Evolutionary conservation across 176 grass and related monocot genomes (phyloP), one percentile per base, ranked within the genome.

Genomic region (Puccinellia tenuiflora): DNA sequence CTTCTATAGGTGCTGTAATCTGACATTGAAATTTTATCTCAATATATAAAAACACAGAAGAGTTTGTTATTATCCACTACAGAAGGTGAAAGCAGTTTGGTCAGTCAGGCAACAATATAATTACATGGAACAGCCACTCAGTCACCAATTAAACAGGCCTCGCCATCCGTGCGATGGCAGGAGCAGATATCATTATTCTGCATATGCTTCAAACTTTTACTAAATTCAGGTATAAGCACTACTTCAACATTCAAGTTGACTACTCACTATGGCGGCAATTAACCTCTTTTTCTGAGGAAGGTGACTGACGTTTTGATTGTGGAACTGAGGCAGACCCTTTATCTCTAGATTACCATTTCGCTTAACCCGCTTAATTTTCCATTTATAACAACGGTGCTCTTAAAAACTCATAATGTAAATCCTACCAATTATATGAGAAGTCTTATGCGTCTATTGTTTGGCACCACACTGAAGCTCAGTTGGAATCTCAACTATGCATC

Each of bases 1-100:
- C 55, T 42, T 88, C 28, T 88, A 16, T 13, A 88, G 63, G 64
- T 79, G 40, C 73, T 63, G 74, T 42, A 87, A 48, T 61, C 40
- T 88, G 73, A 62, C 46, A 22, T 71, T 18, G 13, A 79, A 73
- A 18, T 63, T 68, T 60, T 77, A 83, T 83, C 80, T 79, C 31
- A 66, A 20, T 39, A 78, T 24, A 61, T 53, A 79, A 78, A 83
- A 63, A n/a, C 54, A 73, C 30, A 64, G 31, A 51, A 78, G 7
- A 70, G 71, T 40, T 40, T 8, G 0, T 28, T 18, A 47, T 73
- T 15, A 76, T 84, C 21, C 65, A 84, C 61, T 5, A 25, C 3
- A 37, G 39, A 75, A 5, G 31, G n/a, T 22, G 16, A 70, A 77
- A 71, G 17, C 31, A 77, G 37, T 61, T 60, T 55, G 78, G 45